phyloP scores from a whole-genome alignment of 2,329 filamentous ascomycete genomes.

The Trichoderma arundinaceum region DNA sequence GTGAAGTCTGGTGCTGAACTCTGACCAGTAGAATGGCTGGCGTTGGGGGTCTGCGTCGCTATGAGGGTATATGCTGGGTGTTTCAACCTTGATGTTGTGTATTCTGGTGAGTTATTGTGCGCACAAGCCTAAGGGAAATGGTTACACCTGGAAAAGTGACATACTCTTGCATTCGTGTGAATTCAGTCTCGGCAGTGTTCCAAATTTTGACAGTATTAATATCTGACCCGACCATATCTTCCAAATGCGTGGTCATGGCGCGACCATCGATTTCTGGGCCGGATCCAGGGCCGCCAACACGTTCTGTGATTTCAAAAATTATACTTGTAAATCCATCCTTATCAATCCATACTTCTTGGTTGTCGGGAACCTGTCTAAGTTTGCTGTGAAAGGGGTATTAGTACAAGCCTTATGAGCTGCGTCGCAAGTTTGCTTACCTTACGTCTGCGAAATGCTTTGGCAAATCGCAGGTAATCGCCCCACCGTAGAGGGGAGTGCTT shows the following conservation, averaged over 20 bases:
- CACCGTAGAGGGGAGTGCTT: constrained; percentile 70
- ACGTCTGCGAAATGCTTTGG: constrained; percentile 73
- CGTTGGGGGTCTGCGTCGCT: constrained; percentile 62
- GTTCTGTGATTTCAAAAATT: constrained; percentile 89
- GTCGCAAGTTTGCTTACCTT: constrained; percentile 57
- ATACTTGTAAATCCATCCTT: constrained; percentile 81
- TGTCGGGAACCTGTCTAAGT: constrained; percentile 77
- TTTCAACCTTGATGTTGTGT: constrained; percentile 39
- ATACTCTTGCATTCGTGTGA: constrained; percentile 59
- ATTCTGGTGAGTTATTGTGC: not conserved
- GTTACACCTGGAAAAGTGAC: constrained; percentile 36
- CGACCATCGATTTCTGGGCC: constrained; percentile 68
- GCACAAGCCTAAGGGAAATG: constrained; percentile 36
- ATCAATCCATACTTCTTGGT: constrained; percentile 93
- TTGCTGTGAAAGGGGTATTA: constrained; percentile 54
- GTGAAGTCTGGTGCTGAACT: constrained; percentile 65
- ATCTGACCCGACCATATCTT: constrained; percentile 71
- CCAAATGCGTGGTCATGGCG: constrained; percentile 71
- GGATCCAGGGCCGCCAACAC: constrained; percentile 64
- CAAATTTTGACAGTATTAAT: constrained; percentile 69
- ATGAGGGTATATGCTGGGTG: constrained; percentile 72
- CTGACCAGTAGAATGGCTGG: constrained; percentile 44
- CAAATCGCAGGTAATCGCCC: constrained; percentile 71
- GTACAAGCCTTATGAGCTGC: not conserved
- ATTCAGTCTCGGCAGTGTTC: constrained; percentile 66